phyloP scores from a whole-genome alignment of 768 basidiomycete species.

The Suillus alpinus region DNA sequence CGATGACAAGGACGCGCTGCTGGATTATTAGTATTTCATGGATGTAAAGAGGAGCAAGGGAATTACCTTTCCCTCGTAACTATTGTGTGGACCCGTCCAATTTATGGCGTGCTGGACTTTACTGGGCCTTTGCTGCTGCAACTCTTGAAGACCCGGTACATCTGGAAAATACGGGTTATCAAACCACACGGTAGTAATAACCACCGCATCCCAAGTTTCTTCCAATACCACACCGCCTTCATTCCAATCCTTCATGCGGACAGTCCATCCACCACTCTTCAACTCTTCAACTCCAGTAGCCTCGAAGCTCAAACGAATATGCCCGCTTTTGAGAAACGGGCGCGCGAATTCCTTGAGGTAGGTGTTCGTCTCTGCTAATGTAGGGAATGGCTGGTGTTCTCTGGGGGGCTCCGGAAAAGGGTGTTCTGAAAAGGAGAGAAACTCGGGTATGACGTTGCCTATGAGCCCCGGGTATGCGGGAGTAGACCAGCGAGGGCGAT shows the following conservation, averaged over 20 bases:
- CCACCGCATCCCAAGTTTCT: conserved; percentile 48
- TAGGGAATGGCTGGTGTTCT: conserved; percentile 28
- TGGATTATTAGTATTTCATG: background rate
- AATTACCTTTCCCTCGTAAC: conserved; percentile 33
- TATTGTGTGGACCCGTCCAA: conserved; percentile 37
- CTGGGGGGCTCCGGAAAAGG: conserved; percentile 27
- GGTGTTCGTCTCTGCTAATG: conserved; percentile 23
- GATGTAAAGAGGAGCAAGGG: background rate
- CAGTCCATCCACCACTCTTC: conserved; percentile 36
- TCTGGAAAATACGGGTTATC: conserved; percentile 45
- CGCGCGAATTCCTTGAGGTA: conserved; percentile 27
- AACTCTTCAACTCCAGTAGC: conserved; percentile 39
- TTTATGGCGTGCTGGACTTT: conserved; percentile 41
- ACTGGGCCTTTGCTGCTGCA: conserved; percentile 27
- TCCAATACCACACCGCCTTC: conserved; percentile 22
- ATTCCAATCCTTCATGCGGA: conserved; percentile 37
- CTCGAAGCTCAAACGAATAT: conserved; percentile 41
- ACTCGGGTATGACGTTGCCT: conserved; percentile 49
- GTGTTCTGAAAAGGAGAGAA: conserved; percentile 27
- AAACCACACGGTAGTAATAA: conserved; percentile 45
- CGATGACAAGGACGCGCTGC: conserved; percentile 46
- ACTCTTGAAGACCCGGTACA: conserved; percentile 40
- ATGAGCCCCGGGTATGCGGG: conserved; percentile 48
- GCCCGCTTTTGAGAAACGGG: conserved; percentile 23
- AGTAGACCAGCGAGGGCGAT: conserved; percentile 36